Conservation (phyloP, 768 basidiomycete species). For the Gyrodon lividus region DNA sequence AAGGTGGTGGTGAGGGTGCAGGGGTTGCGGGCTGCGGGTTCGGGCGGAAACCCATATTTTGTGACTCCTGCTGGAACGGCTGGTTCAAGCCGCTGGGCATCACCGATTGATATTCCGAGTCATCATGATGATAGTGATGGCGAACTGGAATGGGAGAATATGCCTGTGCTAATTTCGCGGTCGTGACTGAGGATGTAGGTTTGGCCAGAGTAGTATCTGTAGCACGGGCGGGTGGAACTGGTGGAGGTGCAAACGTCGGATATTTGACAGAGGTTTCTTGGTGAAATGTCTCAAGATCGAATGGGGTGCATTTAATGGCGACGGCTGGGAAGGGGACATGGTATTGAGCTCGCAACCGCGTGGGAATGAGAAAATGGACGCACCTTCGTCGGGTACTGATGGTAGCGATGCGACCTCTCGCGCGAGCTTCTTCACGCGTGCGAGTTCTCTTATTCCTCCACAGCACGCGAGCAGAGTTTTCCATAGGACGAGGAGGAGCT, state of each 20-base stretch:
- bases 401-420: slow-evolving; percentile 84
- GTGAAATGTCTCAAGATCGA: slow-evolving; percentile 87
- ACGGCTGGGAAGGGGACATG: slow-evolving; percentile 38
- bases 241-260: slow-evolving; percentile 82
- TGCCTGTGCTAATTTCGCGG: slow-evolving; percentile 80
- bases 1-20: slow-evolving; percentile 81
- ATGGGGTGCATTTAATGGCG: slow-evolving; percentile 84
- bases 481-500: slow-evolving; percentile 94
- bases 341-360: slow-evolving; percentile 3
- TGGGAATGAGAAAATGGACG: slow-evolving; percentile 17
- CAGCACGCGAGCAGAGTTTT: slow-evolving; percentile 90
- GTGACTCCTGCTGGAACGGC: slow-evolving; percentile 35
- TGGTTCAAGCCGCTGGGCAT: slow-evolving; percentile 36
- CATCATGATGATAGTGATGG: slow-evolving; percentile 91
- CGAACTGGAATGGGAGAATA: slow-evolving; percentile 92
- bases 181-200: slow-evolving; percentile 36
- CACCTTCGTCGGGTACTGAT: slow-evolving; percentile 45
- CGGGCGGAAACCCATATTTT: slow-evolving; percentile 28
- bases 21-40: slow-evolving; percentile 81
- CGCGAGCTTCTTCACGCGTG: slow-evolving; percentile 78
- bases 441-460: slow-evolving; percentile 87
- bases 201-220: slow-evolving; percentile 27
- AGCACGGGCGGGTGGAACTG: slow-evolving; percentile 35
- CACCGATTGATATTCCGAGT: slow-evolving; percentile 51
- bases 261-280: slow-evolving; percentile 94